Base-by-base conservation (phyloP, 202 grass and related monocot genomes). In the Carex arenaria region DNA sequence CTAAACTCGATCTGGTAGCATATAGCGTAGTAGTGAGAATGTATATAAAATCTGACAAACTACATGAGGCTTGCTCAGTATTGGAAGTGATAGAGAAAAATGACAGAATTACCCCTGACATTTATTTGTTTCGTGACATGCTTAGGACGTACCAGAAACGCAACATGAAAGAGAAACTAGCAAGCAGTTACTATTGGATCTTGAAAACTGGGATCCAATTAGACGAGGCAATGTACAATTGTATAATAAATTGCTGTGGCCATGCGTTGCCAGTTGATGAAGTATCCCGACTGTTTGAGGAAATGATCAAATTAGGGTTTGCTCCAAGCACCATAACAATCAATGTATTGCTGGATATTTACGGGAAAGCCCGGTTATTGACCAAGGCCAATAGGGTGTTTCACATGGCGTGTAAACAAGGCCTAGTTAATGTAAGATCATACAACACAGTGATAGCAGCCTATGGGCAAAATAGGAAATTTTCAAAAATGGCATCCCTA, bases 361-460 rank as follows among this genome's bases (percentile, higher is more conserved):
- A 93, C 80, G 91, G 95, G 72, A 95, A 95, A 68, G 86, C 89
- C 28, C 87, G 89, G 2, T 82, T 98, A 42, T 93, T 95, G 76
- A 90, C 38, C 47, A 90, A 90, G 85, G 95, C 92, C 65, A 78
- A 89, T 52, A 93, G 89, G 83, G 55, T 98, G 8, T 95, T 98
- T 82, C 78, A 62, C 64, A 90, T 93, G 89, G 92, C 95, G 77
- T 85, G 85, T 75, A 95, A 91, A 36, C 84, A 85, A 53, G 95
- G 89, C 54, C 66, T 95, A 52, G 77, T 80, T 3, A 93, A 98
- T 74, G 80, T 91, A 64, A 93, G 94, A 87, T 95, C 92, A 65
- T 95, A 98, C 68, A 98, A 98, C 84, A 98, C 95, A 52, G 89
- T 98, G 77, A 98, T 95, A 65, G 84, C 95, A 74, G 89, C 90